Evolutionary conservation across 352 stramenopile species (phyloP), one percentile per base, ranked within the genome.

Genomic region (Blastocystis sp.): DNA sequence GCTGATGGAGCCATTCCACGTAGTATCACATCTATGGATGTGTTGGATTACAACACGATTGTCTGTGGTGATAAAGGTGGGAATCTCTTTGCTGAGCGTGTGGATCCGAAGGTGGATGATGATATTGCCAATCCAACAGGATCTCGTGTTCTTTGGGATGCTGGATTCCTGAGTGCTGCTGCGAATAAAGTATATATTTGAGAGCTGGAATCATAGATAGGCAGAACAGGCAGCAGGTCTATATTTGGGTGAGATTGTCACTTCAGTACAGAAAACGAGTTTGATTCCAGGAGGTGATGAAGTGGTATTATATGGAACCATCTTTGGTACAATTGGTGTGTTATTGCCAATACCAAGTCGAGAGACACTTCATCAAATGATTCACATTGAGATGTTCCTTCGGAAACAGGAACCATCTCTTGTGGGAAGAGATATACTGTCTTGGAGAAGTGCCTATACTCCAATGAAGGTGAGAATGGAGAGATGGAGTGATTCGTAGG

Each of bases 51-150:
- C 88, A 96, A 99, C 88, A 99, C 96, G 27, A 92, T 98, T 43
- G 96, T 95, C 7, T 96, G 96, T 65, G 95, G 92, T 0, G 96
- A 99, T 91, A 99, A 99, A 89, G 98, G 98, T 90, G 97, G 97
- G 46, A 99, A 98, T 90, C 90, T 99, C 12, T 98, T 97, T 80
- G 92, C 99, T 19, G 90, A 97, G 51, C 92, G 96, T 12, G 87
- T 98, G 57, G 75, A 86, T 75, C 95, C 95, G 59, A 92, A 86
- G 56, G 75, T 86, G 37, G 95, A 96, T n/a, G 95, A 97, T 74
- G 94, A 97, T 86, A 93, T 96, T n/a, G 93, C 97, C 81, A 97
- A 98, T 86, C 92, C 95, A 14, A 95, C 94, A 0, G 96, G 96
- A 9, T 96, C 97, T 78, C 93, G 94, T 69, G 96, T 97, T 85